These are phyloP conservation scores for Oryza officinalis DNA, from an alignment of 176 grass and related monocot genomes.

Conservation along the genomic window DNA sequence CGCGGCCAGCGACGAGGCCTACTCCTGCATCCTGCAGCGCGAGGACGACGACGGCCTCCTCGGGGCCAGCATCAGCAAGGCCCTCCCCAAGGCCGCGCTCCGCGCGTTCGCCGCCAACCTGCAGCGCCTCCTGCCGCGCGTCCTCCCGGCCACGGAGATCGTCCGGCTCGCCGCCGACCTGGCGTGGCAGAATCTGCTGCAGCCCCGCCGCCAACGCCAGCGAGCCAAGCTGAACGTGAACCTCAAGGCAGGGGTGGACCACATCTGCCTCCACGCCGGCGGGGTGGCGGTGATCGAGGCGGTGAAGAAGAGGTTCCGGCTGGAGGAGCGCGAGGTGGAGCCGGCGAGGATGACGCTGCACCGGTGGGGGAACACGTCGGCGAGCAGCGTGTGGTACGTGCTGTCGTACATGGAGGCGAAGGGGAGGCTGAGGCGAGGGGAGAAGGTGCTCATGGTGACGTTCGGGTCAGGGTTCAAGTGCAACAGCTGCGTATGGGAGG, in stretches of 20 bases:
- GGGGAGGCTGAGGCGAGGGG: slow-evolving; percentile 44
- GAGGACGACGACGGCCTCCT: slow-evolving; percentile 40
- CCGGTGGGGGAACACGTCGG: slow-evolving; percentile 75
- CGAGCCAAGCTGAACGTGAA: slow-evolving; percentile 21
- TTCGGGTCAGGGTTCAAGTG: slow-evolving; percentile 74
- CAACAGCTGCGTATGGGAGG: slow-evolving; percentile 49
- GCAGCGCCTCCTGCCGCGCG: slow-evolving; percentile 31
- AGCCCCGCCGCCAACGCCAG: not conserved
- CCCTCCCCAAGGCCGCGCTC: slow-evolving; percentile 46
- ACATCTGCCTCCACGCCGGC: slow-evolving; percentile 58
- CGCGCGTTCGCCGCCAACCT: slow-evolving; percentile 48
- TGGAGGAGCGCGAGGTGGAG: slow-evolving; percentile 57
- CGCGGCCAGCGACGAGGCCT: slow-evolving; percentile 40
- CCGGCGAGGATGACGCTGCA: slow-evolving; percentile 70
- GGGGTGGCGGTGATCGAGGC: slow-evolving; percentile 53
- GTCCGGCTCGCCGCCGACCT: not conserved
- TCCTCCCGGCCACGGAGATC: slow-evolving; percentile 43
- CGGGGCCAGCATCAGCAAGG: slow-evolving; percentile 45
- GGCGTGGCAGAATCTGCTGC: not conserved
- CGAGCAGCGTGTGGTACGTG: slow-evolving; percentile 78
- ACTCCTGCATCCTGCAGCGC: slow-evolving; percentile 41
- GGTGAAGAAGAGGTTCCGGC: slow-evolving; percentile 34
- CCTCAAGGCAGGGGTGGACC: slow-evolving; percentile 53
- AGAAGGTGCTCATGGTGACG: slow-evolving; percentile 55
- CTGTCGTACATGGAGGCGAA: slow-evolving; percentile 65